Evolutionary conservation across 352 stramenopile species (phyloP).

Genomic region (Plasmopara viticola): DNA sequence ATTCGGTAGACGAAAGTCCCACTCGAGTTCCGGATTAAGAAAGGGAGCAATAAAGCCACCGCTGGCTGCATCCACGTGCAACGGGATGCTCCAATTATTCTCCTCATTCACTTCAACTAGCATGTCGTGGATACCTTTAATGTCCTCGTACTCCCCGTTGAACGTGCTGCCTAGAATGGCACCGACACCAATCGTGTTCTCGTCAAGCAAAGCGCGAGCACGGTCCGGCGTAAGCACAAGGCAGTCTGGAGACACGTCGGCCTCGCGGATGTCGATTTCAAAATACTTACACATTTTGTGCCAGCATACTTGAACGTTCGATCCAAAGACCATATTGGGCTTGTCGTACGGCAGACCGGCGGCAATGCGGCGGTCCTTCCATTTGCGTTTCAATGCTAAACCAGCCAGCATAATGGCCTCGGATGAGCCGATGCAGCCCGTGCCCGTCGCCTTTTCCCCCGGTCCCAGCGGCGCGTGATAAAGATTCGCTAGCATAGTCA

Average conservation of each 20-base stretch:
- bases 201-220: conserved; percentile 71
- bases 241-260: conserved; percentile 77
- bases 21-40: conserved; percentile 79
- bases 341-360: conserved; percentile 73
- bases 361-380: conserved; percentile 80
- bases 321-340: conserved; percentile 91
- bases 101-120: conserved; percentile 73
- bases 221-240: conserved; percentile 84
- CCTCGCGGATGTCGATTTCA: conserved; percentile 87
- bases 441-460: conserved; percentile 64
- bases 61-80: conserved; percentile 89
- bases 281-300: conserved; percentile 95
- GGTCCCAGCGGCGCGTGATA: conserved; percentile 73
- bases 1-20: conserved; percentile 88
- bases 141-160: conserved; percentile 90
- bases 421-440: conserved; percentile 88
- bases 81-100: conserved; percentile 78
- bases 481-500: conserved; percentile 89
- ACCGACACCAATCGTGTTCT: conserved; percentile 90
- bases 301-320: conserved; percentile 91
- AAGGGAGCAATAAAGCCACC: conserved; percentile 91
- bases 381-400: conserved; percentile 89
- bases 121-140: conserved; percentile 88
- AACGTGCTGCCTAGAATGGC: conserved; percentile 91
- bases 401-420: conserved; percentile 90